Evolutionary conservation across 805 yeast species (phyloP), one percentile per base, ranked within the genome.

Genomic region (Candida fluviatilis): DNA sequence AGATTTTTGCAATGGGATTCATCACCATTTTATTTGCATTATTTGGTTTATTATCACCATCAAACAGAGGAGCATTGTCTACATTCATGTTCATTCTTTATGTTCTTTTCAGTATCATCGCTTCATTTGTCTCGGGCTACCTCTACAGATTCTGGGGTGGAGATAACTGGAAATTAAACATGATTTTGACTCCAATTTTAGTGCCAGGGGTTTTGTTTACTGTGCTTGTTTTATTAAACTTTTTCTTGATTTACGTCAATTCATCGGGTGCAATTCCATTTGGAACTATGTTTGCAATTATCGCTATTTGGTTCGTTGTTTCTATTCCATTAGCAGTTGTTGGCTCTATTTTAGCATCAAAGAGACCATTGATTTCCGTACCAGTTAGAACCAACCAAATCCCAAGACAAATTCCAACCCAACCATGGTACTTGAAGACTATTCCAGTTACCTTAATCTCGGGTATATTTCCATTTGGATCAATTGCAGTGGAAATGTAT

Each of bases 201-300:
- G 89, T 93, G 30, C 99, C 99, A n/a, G 89, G 91, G 15, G 43
- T 69, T 12, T 68, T 88, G 24, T 84, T 93, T 48, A 48, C 64
- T 1, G 58, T 75, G 6, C 81, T 93, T 47, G 49, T 87, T 18
- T 69, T 80, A 40, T 71, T 90, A 62, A 93, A 93, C 63, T 80
- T 91, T 65, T 82, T 90, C 62, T 73, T 93, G 55, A 75, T 90
- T 33, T 73, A 71, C 52, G 91, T 72, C 14, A 73, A 78, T 31
- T 86, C 96, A 0, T 88, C 97, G 0, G 98, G 97, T 34, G 97
- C 97, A 1, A 87, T 91, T 41, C 99, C 99, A 34, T 62, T 84
- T 33, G 95, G 95, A 14, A 88, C 96, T 14, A 79, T 93, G 81
- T 55, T 82, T 34, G 91, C 89, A 5, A 76, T 93, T 29, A 71